These are phyloP conservation scores for Starmera caribaea DNA, from an alignment of 805 yeast genomes.

Conservation along the genomic window DNA sequence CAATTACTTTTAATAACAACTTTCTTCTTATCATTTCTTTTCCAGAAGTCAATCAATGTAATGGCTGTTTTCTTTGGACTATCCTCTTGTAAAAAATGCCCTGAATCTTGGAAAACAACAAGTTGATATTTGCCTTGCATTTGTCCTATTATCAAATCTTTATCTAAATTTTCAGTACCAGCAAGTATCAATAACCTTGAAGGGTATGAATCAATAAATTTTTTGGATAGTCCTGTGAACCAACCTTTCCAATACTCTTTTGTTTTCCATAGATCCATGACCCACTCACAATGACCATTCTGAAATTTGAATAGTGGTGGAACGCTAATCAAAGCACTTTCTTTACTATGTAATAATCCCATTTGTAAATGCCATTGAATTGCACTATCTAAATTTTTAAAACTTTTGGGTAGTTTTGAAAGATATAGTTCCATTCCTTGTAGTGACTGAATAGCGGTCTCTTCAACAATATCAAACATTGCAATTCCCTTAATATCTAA, in stretches of 20 bases:
- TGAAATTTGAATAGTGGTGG: conserved; percentile 40
- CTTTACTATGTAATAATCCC: conserved; percentile 38
- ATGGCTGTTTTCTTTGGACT: conserved; percentile 58
- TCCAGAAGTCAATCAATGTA: conserved; percentile 37
- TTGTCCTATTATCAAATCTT: conserved; percentile 82
- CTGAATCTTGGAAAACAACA: conserved; percentile 69
- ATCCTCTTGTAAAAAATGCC: conserved; percentile 96
- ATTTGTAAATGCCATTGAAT: conserved; percentile 74
- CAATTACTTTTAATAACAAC: conserved; percentile 29
- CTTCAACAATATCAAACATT: conserved; percentile 90
- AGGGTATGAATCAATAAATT: conserved; percentile 37
- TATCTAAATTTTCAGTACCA: conserved; percentile 84
- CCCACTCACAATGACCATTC: conserved; percentile 39
- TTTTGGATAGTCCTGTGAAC: conserved; percentile 62
- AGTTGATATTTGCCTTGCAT: conserved; percentile 97
- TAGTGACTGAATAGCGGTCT: conserved; percentile 70
- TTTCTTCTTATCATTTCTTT: conserved; percentile 27
- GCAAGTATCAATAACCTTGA: conserved; percentile 75
- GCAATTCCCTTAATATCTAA: conserved; percentile 51
- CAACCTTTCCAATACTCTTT: conserved; percentile 70
- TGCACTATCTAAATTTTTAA: conserved; percentile 45
- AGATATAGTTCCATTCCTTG: conserved; percentile 59
- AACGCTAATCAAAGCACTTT: conserved; percentile 68
- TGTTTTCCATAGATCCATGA: conserved; percentile 51
- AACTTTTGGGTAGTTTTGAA: conserved; percentile 50